A percentile compares a stretch with the other conserved stretches of the same genome.
Evolutionary conservation across 2,329 filamentous ascomycete genomes (phyloP).

Genomic region (Raffaelea arxii): DNA sequence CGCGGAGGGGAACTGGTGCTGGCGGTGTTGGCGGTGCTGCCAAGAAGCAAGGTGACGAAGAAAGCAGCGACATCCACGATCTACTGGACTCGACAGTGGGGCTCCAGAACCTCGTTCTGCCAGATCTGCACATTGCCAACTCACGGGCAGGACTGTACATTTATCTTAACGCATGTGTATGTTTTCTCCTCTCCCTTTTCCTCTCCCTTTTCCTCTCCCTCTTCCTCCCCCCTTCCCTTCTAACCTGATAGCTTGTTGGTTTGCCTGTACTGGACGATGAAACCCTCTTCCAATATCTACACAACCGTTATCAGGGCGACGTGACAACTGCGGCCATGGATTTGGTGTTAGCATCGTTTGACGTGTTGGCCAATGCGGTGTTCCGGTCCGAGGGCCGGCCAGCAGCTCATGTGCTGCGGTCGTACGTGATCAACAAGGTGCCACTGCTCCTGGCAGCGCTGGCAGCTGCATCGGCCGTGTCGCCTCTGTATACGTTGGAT

Average conservation of each 20-base stretch:
- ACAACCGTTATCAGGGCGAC: constrained; percentile 72
- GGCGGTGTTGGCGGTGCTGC: neutral
- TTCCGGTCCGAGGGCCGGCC: constrained; percentile 51
- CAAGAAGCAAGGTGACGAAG: constrained; percentile 31
- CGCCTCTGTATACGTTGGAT: constrained; percentile 65
- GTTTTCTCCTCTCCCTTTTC: constrained; percentile 16
- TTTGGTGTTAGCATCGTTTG: constrained; percentile 79
- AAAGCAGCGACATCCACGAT: constrained; percentile 44
- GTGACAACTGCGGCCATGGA: constrained; percentile 70
- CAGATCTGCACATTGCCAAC: constrained; percentile 61
- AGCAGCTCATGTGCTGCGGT: constrained; percentile 65
- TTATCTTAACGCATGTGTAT: constrained; percentile 71
- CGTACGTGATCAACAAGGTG: constrained; percentile 69
- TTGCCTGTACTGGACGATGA: constrained; percentile 77
- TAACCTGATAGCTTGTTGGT: constrained; percentile 58
- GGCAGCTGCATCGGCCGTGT: constrained; percentile 25
- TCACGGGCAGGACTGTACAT: constrained; percentile 77
- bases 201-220: neutral
- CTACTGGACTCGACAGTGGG: constrained; percentile 47
- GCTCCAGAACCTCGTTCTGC: constrained; percentile 42
- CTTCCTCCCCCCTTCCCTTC: constrained; percentile 3
- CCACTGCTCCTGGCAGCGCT: constrained; percentile 44
- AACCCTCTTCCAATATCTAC: constrained; percentile 67
- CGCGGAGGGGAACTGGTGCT: constrained; percentile 30
- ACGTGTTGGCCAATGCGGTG: constrained; percentile 78